Conservation (phyloP, 495 filamentous ascomycete species). For the Elasticomyces elasticus region DNA sequence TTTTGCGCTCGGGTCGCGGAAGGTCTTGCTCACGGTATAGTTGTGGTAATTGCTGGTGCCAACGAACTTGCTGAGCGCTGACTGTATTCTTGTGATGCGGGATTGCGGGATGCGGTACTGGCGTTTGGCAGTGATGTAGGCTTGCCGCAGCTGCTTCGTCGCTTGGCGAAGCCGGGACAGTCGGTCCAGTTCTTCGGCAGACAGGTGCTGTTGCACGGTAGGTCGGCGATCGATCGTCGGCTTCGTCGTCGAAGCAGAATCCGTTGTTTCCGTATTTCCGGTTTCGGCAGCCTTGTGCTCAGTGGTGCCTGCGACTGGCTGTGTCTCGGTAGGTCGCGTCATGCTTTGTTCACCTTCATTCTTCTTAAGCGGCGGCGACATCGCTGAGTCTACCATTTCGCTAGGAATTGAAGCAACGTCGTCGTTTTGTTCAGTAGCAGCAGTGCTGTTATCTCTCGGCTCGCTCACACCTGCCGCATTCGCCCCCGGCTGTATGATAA, state of each 20-base stretch:
- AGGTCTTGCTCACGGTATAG: conserved; percentile 81
- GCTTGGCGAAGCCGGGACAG: conserved; percentile 45
- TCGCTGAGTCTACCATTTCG: conserved; percentile 3
- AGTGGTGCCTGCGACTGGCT: neutral
- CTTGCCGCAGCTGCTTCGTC: conserved; percentile 64
- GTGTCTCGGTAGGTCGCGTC: neutral
- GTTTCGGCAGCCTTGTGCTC: neutral
- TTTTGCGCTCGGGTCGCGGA: conserved; percentile 69
- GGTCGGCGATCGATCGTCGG: neutral
- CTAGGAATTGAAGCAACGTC: neutral
- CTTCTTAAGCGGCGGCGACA: neutral
- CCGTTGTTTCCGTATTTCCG: too few species aligned
- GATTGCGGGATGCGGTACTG: conserved; percentile 66
- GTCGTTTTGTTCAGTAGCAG: neutral
- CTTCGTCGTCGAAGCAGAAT: too few species aligned
- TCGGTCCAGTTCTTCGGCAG: conserved; percentile 10
- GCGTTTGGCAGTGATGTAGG: conserved; percentile 66
- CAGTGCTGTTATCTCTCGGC: neutral
- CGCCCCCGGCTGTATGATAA: conserved; percentile 10
- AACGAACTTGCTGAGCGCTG: conserved; percentile 56
- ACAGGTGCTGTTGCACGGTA: neutral
- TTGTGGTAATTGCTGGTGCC: conserved; percentile 91
- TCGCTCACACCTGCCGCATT: too few species aligned
- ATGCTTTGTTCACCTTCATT: neutral
- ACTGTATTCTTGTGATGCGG: conserved; percentile 62